Conservation (phyloP, 805 yeast species). For the Saturnispora halmiae region DNA sequence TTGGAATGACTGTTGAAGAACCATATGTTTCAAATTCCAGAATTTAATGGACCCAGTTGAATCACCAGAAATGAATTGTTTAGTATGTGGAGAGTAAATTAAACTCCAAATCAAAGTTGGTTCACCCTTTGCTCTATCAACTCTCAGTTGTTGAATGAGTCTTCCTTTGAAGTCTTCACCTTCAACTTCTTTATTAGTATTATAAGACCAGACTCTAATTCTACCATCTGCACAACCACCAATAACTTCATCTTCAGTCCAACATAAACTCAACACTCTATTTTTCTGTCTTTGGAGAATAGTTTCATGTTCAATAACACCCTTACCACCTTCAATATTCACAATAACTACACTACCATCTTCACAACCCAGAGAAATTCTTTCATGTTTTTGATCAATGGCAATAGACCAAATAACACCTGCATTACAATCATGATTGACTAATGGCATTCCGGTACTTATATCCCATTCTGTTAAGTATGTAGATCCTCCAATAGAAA, state of each 20-base stretch:
- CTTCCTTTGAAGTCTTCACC: conserved; percentile 39
- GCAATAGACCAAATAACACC: conserved; percentile 90
- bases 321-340: conserved; percentile 82
- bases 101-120: conserved; percentile 91
- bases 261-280: conserved; percentile 68
- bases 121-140: conserved; percentile 79
- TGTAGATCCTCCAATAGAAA: conserved; percentile 92
- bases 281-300: conserved; percentile 78
- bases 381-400: conserved; percentile 48
- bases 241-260: conserved; percentile 57
- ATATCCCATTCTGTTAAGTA: conserved; percentile 89
- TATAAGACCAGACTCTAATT: conserved; percentile 68
- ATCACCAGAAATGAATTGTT: conserved; percentile 89
- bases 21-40: conserved; percentile 77
- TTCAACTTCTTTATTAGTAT: conserved; percentile 19
- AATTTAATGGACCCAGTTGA: conserved; percentile 89
- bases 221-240: conserved; percentile 97
- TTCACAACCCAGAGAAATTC: conserved; percentile 87
- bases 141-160: conserved; percentile 77
- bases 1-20: conserved; percentile 71
- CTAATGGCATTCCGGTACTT: conserved; percentile 57
- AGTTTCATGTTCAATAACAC: conserved; percentile 63
- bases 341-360: conserved; percentile 83
- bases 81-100: conserved; percentile 46
- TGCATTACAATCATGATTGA: conserved; percentile 80